These are phyloP conservation scores for Helianthus annuus DNA, from an alignment of 129 eudicot genomes.

Conservation along the genomic window HanXRQr2.0-SUNRISE NC_035445.2:160313969-160314468, in stretches of 20 bases:
- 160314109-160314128: too few relatives aligned
- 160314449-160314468: background rate
- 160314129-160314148: background rate
- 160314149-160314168: background rate
- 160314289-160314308: constrained; percentile 22
- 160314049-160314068: background rate
- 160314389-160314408: background rate
- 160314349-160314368: background rate
- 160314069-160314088: background rate
- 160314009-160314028: background rate
- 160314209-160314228: constrained; percentile 21
- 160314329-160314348: background rate
- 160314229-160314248: constrained; percentile 13
- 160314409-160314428: too few relatives aligned
- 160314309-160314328: constrained; percentile 8
- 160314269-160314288: constrained; percentile 25
- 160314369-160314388: background rate
- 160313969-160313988: constrained; percentile 34
- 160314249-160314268: constrained; percentile 29
- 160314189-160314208: background rate
- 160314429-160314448: background rate
- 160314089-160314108: too few relatives aligned
- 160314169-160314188: background rate
- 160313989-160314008: constrained; percentile 8
- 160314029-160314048: background rate